Evolutionary conservation across 2,329 filamentous ascomycete genomes (phyloP).

Genomic region (Cryphonectria radicalis): DNA sequence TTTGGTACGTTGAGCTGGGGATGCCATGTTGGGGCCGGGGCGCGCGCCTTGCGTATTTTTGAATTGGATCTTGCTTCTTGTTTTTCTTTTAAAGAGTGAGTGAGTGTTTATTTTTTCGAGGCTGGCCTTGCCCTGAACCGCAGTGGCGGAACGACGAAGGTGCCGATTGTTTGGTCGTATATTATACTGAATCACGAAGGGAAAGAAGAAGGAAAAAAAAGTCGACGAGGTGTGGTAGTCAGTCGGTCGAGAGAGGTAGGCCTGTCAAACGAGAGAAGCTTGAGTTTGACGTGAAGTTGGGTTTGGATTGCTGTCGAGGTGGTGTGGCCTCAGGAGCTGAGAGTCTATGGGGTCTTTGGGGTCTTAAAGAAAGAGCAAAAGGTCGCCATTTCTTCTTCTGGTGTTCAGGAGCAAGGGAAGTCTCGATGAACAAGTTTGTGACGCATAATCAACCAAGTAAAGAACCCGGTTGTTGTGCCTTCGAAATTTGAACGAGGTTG

Average conservation of each 20-base stretch:
- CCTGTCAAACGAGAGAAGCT: background rate
- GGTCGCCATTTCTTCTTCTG: background rate
- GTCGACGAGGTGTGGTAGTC: background rate
- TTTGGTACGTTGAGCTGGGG: background rate
- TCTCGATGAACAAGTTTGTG: background rate
- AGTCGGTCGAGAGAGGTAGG: background rate
- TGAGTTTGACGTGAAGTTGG: background rate
- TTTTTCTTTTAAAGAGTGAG: background rate
- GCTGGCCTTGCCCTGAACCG: background rate
- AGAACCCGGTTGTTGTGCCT: background rate
- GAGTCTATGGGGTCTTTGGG: background rate
- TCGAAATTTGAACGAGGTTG: background rate
- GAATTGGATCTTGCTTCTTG: background rate
- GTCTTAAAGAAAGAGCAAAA: background rate
- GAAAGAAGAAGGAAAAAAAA: too few species aligned
- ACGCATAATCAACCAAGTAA: background rate
- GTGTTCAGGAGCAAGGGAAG: background rate
- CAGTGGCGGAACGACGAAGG: background rate
- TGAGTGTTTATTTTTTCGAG: background rate
- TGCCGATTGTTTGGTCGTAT: background rate
- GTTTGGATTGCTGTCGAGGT: background rate
- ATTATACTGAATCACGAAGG: too few species aligned
- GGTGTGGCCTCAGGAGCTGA: background rate
- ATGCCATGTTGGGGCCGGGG: background rate
- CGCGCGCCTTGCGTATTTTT: background rate